These are phyloP conservation scores for Beta vulgaris DNA, from an alignment of 148 eudicot species.

Conservation along the genomic window DNA sequence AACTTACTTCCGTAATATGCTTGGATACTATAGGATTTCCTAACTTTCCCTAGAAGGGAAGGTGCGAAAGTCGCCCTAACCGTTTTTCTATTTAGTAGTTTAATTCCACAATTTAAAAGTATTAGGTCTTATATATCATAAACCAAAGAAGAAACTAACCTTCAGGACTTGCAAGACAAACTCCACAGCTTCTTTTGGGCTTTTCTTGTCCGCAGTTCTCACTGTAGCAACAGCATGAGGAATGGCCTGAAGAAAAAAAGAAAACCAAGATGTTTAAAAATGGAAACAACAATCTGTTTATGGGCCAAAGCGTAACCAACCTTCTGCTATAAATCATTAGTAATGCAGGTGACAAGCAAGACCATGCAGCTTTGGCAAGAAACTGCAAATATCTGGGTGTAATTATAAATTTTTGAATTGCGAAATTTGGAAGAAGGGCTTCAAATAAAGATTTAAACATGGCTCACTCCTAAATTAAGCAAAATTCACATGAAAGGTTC, in stretches of 20 bases:
- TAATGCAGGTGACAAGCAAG: neutral
- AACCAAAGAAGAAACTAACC: conserved; percentile 40
- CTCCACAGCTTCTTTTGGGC: conserved; percentile 98
- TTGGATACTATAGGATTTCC: no score
- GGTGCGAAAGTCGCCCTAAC: no score
- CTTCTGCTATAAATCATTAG: neutral
- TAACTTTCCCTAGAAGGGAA: no score
- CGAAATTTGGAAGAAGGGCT: neutral
- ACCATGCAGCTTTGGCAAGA: neutral
- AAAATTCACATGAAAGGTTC: neutral
- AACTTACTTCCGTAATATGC: no score
- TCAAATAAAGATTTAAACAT: neutral
- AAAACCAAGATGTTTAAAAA: neutral
- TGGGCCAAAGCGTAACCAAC: neutral
- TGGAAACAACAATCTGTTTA: neutral
- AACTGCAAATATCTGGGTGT: neutral
- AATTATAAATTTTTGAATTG: neutral
- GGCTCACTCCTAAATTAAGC: no score
- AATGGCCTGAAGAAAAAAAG: conserved; percentile 54
- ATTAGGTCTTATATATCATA: neutral
- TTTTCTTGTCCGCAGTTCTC: conserved; percentile 70
- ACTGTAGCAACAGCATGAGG: conserved; percentile 93
- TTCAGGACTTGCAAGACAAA: conserved; percentile 88
- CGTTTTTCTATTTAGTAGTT: no score
- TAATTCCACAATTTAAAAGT: no score